Base-by-base conservation (phyloP, 1,284 basidiomycete genomes). In the Leccinum solheimii region DNA sequence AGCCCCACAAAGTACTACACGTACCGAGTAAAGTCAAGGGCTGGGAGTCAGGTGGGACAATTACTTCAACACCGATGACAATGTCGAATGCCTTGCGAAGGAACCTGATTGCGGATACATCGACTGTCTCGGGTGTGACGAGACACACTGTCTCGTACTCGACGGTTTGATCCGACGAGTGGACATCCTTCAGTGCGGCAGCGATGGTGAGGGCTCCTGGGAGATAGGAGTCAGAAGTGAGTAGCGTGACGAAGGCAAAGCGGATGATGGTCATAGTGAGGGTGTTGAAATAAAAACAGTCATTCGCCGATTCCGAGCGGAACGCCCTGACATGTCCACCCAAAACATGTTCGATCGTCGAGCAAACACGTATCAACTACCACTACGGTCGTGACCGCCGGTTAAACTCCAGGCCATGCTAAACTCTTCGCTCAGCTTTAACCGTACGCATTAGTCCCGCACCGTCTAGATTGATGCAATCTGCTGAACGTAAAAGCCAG, bases 71-170 rank as follows among this genome's bases (percentile, higher is more conserved):
- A 55, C 95, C 96, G 60, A 98, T 81, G 52, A 98, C 94, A 48
- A 90, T 71, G 72, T 97, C 86, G 72, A 90, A 99, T 3, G 87
- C 87, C 68, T 84, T 84, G 66, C 95, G 83, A 59, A 98, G 83
- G 48, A 87, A 83, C 71, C 90, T 93, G 67, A 97, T 89, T 52
- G 92, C 85, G 55, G 85, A 82, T n/a, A 96, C 91, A 72, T 93
- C 88, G 68, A 98, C 88, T 0, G 92, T 91, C 72, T 96, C 93
- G 56, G 97, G 95, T 5, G 96, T 97, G 65, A 97, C 93, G 53
- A 99, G 81, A 76, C 94, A 97, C 64, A 95, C 87, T n/a, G 91
- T 91, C 69, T 95, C 85, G 71, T 93, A 96, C 55, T 82, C 76
- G 64, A 88, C 23, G 0, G 90, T 82, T 50, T 86, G 86, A 27